Evolutionary conservation across 495 filamentous ascomycete species (phyloP).

Genomic region (Podospora pseudocomata): DNA sequence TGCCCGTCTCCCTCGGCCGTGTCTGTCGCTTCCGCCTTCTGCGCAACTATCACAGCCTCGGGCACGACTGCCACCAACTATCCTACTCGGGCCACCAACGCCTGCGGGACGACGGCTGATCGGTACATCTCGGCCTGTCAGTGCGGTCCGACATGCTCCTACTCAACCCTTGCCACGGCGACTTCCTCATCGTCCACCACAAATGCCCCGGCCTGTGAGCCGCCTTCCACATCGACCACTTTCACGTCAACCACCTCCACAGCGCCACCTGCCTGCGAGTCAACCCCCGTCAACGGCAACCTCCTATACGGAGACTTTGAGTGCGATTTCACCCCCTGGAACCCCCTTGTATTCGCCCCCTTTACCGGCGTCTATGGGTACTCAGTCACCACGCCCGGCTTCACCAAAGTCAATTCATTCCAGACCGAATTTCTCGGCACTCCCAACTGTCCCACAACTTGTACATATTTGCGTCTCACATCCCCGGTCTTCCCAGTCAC

Average conservation of each 20-base stretch:
- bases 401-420: conserved; percentile 8
- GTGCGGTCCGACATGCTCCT: conserved; percentile 22
- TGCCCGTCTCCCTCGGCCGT: conserved; percentile 20
- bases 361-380: neutral
- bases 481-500: conserved; percentile 3
- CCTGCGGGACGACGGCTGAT: conserved; percentile 18
- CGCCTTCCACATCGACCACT: neutral
- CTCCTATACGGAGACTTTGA: conserved; percentile 28
- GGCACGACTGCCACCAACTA: conserved; percentile 24
- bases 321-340: conserved; percentile 22
- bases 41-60: conserved; percentile 22
- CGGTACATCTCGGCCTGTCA: conserved; percentile 25
- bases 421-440: conserved; percentile 9
- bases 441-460: neutral
- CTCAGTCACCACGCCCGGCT: conserved; percentile 2
- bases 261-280: neutral
- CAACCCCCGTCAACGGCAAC: conserved; percentile 5
- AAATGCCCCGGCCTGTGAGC: conserved; percentile 10
- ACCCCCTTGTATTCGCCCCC: conserved; percentile 17
- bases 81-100: conserved; percentile 21
- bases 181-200: conserved; percentile 2
- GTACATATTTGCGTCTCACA: conserved; percentile 4
- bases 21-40: conserved; percentile 19
- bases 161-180: neutral
- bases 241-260: neutral